Conservation (phyloP, 495 filamentous ascomycete species). For the Aspergillus leporis region DNA sequence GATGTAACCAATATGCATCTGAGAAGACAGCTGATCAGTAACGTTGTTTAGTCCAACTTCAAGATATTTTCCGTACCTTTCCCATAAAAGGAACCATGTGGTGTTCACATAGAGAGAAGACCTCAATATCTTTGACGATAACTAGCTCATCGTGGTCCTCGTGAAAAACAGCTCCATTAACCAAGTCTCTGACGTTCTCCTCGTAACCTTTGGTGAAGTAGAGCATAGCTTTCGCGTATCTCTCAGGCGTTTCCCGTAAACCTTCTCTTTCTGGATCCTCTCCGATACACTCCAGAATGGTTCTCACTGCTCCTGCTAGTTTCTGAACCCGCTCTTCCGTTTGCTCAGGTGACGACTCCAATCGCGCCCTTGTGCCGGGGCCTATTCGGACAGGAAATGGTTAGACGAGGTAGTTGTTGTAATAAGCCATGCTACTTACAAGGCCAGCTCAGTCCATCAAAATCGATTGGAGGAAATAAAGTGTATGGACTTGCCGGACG, state of each 20-base stretch:
- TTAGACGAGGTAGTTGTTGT: slow-evolving; percentile 12
- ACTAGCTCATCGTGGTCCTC: slow-evolving; percentile 97
- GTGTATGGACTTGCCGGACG: slow-evolving; percentile 62
- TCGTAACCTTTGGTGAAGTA: slow-evolving; percentile 99
- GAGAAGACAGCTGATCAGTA: slow-evolving; percentile 18
- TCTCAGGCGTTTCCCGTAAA: slow-evolving; percentile 78
- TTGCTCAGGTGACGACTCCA: slow-evolving; percentile 77
- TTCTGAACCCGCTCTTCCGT: slow-evolving; percentile 69
- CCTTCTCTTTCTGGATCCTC: slow-evolving; percentile 94
- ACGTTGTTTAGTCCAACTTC: not conserved
- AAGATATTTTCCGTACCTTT: slow-evolving; percentile 58
- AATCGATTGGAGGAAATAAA: slow-evolving; percentile 64
- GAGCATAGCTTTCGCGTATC: slow-evolving; percentile 96
- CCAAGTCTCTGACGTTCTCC: slow-evolving; percentile 89
- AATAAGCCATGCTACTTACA: slow-evolving; percentile 46
- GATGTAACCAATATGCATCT: slow-evolving; percentile 99
- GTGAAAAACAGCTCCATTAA: slow-evolving; percentile 94
- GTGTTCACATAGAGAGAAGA: slow-evolving; percentile 95
- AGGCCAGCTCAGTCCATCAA: slow-evolving; percentile 71
- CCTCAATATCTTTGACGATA: slow-evolving; percentile 96
- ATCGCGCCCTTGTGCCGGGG: slow-evolving; percentile 73
- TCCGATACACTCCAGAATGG: slow-evolving; percentile 92
- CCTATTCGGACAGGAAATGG: slow-evolving; percentile 45
- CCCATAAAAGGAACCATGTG: slow-evolving; percentile 96
- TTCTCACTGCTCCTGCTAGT: slow-evolving; percentile 81